Conservation (phyloP, 2,329 filamentous ascomycete species). For the Fusarium sterilihyphosum region DNA sequence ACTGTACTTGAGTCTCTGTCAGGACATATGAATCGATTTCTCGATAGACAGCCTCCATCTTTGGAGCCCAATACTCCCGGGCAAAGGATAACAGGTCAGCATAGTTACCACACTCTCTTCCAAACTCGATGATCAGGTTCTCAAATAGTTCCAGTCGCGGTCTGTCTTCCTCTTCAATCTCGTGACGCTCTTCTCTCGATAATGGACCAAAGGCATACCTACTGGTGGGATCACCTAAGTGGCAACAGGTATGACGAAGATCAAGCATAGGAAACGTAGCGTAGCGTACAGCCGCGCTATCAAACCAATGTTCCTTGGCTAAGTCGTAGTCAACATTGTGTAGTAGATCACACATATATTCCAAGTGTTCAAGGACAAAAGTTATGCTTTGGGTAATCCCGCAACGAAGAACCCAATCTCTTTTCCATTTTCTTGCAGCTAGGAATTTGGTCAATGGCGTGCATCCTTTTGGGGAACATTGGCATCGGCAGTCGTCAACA, state of each 20-base stretch:
- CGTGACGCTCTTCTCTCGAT: fast-evolving
- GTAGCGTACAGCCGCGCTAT: fast-evolving
- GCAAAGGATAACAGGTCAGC: neutral
- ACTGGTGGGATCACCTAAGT: fast-evolving
- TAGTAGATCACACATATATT: fast-evolving
- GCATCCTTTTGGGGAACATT: neutral
- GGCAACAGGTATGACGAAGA: neutral
- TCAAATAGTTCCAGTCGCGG: neutral
- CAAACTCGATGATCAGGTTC: fast-evolving
- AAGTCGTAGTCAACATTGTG: neutral
- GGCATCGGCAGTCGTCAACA: neutral
- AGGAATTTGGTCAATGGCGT: neutral
- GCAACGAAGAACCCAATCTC: too few species aligned
- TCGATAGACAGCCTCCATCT: fast-evolving
- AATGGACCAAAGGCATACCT: neutral
- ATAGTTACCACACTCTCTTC: neutral
- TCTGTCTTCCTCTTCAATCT: neutral
- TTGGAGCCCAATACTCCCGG: neutral
- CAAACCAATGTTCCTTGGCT: fast-evolving
- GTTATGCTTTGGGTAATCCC: too few species aligned
- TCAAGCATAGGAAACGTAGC: fast-evolving
- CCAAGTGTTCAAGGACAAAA: fast-evolving
- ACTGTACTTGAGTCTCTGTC: neutral
- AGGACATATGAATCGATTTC: neutral
- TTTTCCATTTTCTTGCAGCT: too few species aligned